phyloP scores from a whole-genome alignment of 352 stramenopile genomes.

The Pythium utonaiense region DNA sequence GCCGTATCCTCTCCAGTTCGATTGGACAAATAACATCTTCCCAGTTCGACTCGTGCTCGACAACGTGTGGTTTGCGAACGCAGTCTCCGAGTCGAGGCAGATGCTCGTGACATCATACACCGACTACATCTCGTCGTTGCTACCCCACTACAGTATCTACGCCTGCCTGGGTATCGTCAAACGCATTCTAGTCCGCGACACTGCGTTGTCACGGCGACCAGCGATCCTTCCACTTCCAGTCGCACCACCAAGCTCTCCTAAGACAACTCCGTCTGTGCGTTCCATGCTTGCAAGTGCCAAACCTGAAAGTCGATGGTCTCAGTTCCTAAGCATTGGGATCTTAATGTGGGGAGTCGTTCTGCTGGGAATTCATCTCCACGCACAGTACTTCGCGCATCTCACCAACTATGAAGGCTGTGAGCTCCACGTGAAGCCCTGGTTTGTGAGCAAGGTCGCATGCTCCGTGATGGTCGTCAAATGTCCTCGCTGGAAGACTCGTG shows the following conservation, averaged over 20 bases:
- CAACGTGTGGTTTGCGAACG: conserved; percentile 20
- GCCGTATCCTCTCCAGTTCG: too few species aligned
- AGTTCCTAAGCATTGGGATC: too few species aligned
- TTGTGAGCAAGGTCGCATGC: conserved; percentile 4
- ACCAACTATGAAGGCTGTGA: background rate
- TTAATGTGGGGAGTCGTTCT: background rate
- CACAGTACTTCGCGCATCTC: background rate
- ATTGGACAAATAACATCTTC: too few species aligned
- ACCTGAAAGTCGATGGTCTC: too few species aligned
- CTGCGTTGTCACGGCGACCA: conserved; percentile 3
- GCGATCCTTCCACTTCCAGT: background rate
- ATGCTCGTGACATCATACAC: conserved; percentile 16
- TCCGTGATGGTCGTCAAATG: conserved; percentile 22
- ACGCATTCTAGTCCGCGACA: too few species aligned
- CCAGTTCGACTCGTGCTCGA: too few species aligned
- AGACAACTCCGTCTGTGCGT: background rate
- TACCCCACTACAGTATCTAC: conserved; percentile 11
- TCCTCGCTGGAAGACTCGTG: background rate
- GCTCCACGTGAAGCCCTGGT: conserved; percentile 11
- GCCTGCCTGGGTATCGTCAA: conserved; percentile 14
- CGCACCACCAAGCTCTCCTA: background rate
- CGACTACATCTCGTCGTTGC: conserved; percentile 14
- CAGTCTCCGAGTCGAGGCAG: conserved; percentile 8
- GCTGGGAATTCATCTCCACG: conserved; percentile 5
- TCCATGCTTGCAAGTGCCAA: background rate